Evolutionary conservation across 805 yeast species (phyloP), one percentile per base, ranked within the genome.

Genomic region (Ogataea methanolica): DNA sequence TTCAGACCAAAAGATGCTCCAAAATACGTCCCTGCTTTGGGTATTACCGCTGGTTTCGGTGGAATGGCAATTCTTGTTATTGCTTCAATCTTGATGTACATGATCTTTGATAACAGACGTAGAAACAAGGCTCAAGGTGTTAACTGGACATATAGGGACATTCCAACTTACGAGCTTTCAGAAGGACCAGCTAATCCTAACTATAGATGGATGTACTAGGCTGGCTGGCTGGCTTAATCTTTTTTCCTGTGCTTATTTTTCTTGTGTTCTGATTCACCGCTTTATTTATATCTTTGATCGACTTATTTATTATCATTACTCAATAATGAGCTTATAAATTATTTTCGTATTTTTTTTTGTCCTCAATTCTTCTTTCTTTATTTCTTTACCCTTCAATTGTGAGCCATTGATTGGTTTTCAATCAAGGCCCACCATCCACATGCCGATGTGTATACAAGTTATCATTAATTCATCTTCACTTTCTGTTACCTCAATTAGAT

Each of bases 1-100:
- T 79, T 78, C 61, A 64, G 76, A 47, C 56, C 75, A 11, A 69
- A 71, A 47, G 82, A 77, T 58, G 73, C 80, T 15, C 83, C 83
- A 15, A 73, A 70, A 36, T 79, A 76, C 53, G 65, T 58, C 39
- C 78, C 76, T 1, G 83, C 82, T n/a, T 67, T 78, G 35, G 66
- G 70, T 42, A 74, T 73, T 46, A 68, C 74, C 42, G 71, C 80
- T 40, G 75, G 74, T 7, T 71, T 72, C 44, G 75, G 75, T 39
- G 71, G 71, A 22, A 71, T 74, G 46, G 72, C 79, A 1, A 68
- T 73, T 21, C 29, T 73, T 17, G 42, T 69, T n/a, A 41, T 53
- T 33, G 26, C 26, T 4, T 7, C 44, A 15, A 38, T 65, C 57
- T 17, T 47, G 38, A 0, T 43, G 6, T 75, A 57, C 55, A 75